phyloP scores from a whole-genome alignment of 257 asterid genomes.

The Nicotiana obtusifolia region DNA sequence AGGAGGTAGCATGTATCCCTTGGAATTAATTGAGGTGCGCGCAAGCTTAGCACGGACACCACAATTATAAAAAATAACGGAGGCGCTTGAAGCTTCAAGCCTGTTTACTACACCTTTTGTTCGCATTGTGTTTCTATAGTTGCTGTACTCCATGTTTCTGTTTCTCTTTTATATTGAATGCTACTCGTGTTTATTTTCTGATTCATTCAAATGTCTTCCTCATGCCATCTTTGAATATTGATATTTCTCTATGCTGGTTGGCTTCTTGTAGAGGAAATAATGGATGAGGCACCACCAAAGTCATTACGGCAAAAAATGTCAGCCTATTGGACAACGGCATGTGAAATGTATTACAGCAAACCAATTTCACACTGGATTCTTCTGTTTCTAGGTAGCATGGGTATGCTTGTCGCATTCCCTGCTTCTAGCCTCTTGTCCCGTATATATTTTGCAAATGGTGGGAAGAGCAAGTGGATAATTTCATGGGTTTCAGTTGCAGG shows the following conservation, averaged over 20 bases:
- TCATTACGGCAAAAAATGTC: constrained; percentile 27
- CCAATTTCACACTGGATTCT: constrained; percentile 80
- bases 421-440: constrained; percentile 90
- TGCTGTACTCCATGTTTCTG: background rate
- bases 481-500: constrained; percentile 94
- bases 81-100: background rate
- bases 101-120: background rate
- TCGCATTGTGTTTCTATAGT: background rate
- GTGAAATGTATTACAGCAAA: constrained; percentile 42
- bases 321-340: constrained; percentile 24
- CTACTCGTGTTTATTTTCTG: background rate
- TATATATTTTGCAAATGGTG: constrained; percentile 73
- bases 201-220: background rate
- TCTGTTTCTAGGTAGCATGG: constrained; percentile 45
- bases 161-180: background rate
- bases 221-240: background rate
- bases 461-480: constrained; percentile 80
- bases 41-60: too few species aligned
- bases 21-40: too few species aligned
- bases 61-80: background rate
- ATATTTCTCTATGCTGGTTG: background rate
- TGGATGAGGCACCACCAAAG: constrained; percentile 37
- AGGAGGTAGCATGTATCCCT: too few species aligned
- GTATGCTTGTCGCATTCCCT: constrained; percentile 77
- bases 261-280: constrained; percentile 28